A percentile compares a stretch with the other conserved stretches of the same genome.
Conservation (phyloP, 2,329 filamentous ascomycete genomes). For the Penicillium palitans region DNA sequence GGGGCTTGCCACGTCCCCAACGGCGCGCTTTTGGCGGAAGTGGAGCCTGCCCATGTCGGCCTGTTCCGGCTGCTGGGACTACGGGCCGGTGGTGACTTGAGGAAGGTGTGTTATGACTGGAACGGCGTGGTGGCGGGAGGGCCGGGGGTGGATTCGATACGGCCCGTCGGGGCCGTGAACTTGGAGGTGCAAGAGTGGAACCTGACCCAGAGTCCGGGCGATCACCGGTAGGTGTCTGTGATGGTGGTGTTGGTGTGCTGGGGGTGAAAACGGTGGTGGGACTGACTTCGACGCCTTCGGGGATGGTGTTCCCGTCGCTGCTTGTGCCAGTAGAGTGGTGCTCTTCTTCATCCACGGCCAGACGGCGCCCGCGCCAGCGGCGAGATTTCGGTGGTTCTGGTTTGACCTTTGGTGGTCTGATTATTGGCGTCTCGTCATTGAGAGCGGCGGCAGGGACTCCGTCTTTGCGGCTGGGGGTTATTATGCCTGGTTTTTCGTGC, state of each 20-base stretch:
- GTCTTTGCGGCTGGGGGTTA: slow-evolving; percentile 68
- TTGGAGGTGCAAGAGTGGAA: slow-evolving; percentile 26
- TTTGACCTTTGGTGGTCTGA: slow-evolving; percentile 34
- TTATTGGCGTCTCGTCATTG: slow-evolving; percentile 19
- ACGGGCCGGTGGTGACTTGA: slow-evolving; percentile 30
- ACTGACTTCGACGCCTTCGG: slow-evolving; percentile 26
- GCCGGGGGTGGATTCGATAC: slow-evolving; percentile 42
- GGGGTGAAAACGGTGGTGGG: slow-evolving; percentile 15
- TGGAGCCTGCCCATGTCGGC: slow-evolving; percentile 37
- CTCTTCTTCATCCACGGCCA: slow-evolving; percentile 34
- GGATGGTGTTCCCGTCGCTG: slow-evolving; percentile 30
- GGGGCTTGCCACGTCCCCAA: slow-evolving; percentile 34
- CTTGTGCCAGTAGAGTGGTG: slow-evolving; percentile 22
- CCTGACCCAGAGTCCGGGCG: slow-evolving; percentile 28
- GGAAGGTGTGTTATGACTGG: slow-evolving; percentile 29
- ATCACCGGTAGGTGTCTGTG: slow-evolving; percentile 9
- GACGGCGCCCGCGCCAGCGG: slow-evolving; percentile 43
- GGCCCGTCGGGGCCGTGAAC: slow-evolving; percentile 31
- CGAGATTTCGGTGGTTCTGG: slow-evolving; percentile 46
- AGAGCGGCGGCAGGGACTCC: slow-evolving; percentile 33
- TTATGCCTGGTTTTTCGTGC: slow-evolving; percentile 77
- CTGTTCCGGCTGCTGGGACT: slow-evolving; percentile 6
- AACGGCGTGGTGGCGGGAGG: slow-evolving; percentile 44
- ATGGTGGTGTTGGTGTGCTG: slow-evolving; percentile 1
- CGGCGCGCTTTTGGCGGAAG: slow-evolving; percentile 46